A percentile compares a stretch with the other conserved stretches of the same genome.
phyloP scores from a whole-genome alignment of 1,139 yeast species.

The Ogataea hybrid region DNA sequence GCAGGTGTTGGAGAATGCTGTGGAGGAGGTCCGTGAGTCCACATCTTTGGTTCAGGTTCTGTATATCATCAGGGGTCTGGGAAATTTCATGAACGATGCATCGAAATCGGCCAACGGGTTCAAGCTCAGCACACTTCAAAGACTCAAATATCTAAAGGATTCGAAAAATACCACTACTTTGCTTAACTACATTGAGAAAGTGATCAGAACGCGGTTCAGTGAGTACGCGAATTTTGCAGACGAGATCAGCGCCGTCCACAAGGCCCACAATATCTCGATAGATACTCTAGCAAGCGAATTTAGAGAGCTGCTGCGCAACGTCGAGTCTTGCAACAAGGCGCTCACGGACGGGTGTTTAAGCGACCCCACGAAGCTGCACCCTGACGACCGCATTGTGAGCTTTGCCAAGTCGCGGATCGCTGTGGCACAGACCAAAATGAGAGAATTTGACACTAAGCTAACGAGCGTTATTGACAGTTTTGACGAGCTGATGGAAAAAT shows the following conservation, averaged over 20 bases:
- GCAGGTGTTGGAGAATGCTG: conserved; percentile 64
- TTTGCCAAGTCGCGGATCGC: conserved; percentile 49
- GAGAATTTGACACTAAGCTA: conserved; percentile 54
- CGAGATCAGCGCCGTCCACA: conserved; percentile 63
- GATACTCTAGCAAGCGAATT: conserved; percentile 79
- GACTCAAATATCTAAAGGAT: conserved; percentile 85
- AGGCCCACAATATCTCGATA: conserved; percentile 65
- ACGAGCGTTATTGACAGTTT: conserved; percentile 53
- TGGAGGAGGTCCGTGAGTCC: conserved; percentile 58
- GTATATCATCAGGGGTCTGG: conserved; percentile 77
- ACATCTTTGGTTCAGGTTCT: conserved; percentile 64
- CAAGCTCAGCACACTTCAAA: conserved; percentile 74
- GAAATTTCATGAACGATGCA: conserved; percentile 89
- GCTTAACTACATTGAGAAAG: conserved; percentile 81
- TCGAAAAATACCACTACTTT: conserved; percentile 75
- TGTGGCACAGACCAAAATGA: conserved; percentile 62
- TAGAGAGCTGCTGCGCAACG: conserved; percentile 52
- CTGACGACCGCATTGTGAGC: conserved; percentile 64
- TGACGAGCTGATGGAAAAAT: conserved; percentile 65
- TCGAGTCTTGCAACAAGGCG: conserved; percentile 55
- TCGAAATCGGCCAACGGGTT: conserved; percentile 84
- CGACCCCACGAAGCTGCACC: conserved; percentile 66
- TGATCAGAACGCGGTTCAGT: conserved; percentile 74
- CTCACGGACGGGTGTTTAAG: conserved; percentile 73
- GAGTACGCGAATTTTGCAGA: conserved; percentile 74